Evolutionary conservation across 495 filamentous ascomycete genomes (phyloP), one percentile per base, ranked within the genome.

Genomic region (Friedmanniomyces endolithicus): DNA sequence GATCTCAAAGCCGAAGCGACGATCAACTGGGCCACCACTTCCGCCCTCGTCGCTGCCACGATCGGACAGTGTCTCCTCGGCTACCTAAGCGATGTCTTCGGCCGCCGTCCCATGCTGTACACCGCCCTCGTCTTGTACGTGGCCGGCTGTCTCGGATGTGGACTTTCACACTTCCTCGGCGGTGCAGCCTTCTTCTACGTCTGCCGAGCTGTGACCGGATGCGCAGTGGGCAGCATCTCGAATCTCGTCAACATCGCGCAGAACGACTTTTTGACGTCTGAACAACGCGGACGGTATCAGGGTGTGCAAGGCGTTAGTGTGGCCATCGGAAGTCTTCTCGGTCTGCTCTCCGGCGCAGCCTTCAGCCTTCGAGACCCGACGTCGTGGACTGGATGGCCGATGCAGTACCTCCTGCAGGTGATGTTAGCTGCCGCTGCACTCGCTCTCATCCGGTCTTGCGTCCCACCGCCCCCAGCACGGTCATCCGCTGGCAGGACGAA

Each of bases 231-330:
- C n/a, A 49, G 24, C 27, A 49, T 49, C 24, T n/a, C 29, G n/a
- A 49, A 49, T 17, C 47, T 49, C 9, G 29, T 49, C 47, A 49
- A 49, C 47, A 34, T 49, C 12, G 47, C 47, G 16, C 47, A 49
- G 23, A 49, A 22, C 19, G 47, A 49, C 47, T 49, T 31, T 31
- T 11, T 49, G 24, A 19, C 47, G 29, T 9, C 47, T 2, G n/a
- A 8, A 24, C 47, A 19, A 8, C 11, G 47, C 2, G 27, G 29
- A 34, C 24, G n/a, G 27, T 49, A 31, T 25, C 47, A 49, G 29
- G 47, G 47, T n/a, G 14, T 31, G 11, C 47, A 49, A 34, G 47
- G 47, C 29, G n/a, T 34, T n/a, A 34, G 47, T 24, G 47, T 49
- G 2, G 47, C 24, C 23, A 11, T 29, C 14, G 23, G 47, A 34